These are phyloP conservation scores for Citrus sinensis DNA, from an alignment of 345 rosid genomes.

Conservation along the genomic window DVS_A1.0 CM039169.1:27484501-27485000, in stretches of 20 bases:
- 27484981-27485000: background rate
- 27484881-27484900: conserved; percentile 72
- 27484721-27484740: background rate
- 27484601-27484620: background rate
- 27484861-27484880: conserved; percentile 76
- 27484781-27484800: too few species aligned
- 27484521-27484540: background rate
- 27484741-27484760: background rate
- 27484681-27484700: background rate
- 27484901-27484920: conserved; percentile 97
- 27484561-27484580: background rate
- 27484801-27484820: background rate
- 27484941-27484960: conserved; percentile 50
- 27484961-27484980: background rate
- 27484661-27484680: background rate
- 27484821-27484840: conserved; percentile 1
- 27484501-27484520: conserved; percentile 97
- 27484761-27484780: background rate
- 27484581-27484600: background rate
- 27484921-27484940: conserved; percentile 94
- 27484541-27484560: background rate
- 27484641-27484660: background rate
- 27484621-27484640: background rate
- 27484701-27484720: background rate
- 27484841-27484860: conserved; percentile 64